Evolutionary conservation across 2,329 filamentous ascomycete genomes (phyloP), one percentile per base, ranked within the genome.

Genomic region (Diplodia mutila): DNA sequence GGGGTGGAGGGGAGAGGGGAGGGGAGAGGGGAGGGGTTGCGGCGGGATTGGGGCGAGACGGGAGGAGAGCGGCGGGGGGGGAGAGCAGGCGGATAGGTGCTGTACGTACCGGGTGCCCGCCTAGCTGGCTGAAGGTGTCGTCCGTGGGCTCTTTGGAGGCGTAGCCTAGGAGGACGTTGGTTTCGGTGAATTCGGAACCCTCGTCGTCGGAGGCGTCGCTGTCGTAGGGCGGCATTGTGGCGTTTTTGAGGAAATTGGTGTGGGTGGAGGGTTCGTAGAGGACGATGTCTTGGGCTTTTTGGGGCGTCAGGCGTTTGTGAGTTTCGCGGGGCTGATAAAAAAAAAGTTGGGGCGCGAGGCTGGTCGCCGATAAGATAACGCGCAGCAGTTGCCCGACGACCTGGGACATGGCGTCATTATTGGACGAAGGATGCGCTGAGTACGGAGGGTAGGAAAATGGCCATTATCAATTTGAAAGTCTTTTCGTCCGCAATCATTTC

Each of bases 91-190:
- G 48, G n/a, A 14, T 18, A n/a, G 52, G 52, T 27, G 52, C 18
- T 6, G 8, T 54, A 82, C 89, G 73, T 89, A 97, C 94, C 64
- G 95, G 93, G 74, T 84, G 85, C 66, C 95, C 95, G 71, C 95
- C 95, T 12, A 99, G 84, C 72, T 94, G 92, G 79, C 92, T 97
- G 75, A 97, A 90, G 14, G 87, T 86, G 78, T 99, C 94, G 70
- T 92, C 90, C 66, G 89, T 90, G 16, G 88, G 82, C 66, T 97
- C 92, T 76, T 89, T 89, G 1, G 91, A 91, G 3, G 93, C 91
- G 78, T 97, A 99, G 4, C 95, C 95, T 14, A 99, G 86, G 1
- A 97, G 87, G 2, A 97, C 93, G 71, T 91, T 92, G 7, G 95
- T 98, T 78, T 92, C 90, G 21, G 89, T 90, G 69, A 88, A 93